Evolutionary conservation across 106 monocot genomes (phyloP).

Genomic region (Dendrobium officinale): DNA sequence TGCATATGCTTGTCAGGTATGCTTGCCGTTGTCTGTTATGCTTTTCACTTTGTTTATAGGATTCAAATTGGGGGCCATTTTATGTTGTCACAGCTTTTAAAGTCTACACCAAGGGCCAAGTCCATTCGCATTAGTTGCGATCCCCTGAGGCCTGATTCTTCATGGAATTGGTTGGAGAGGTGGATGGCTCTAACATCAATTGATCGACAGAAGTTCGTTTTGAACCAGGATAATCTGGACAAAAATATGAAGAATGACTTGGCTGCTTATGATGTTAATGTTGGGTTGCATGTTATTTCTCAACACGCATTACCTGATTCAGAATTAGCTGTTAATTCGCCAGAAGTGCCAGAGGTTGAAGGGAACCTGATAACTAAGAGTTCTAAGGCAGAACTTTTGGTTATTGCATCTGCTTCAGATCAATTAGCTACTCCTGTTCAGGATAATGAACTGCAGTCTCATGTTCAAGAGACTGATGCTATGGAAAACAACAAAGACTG

Average conservation of each 20-base stretch:
- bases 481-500: background rate
- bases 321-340: background rate
- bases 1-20: conserved; percentile 56
- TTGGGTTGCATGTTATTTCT: background rate
- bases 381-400: conserved; percentile 16
- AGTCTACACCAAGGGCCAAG: conserved; percentile 31
- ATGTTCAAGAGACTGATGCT: conserved; percentile 5
- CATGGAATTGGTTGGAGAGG: conserved; percentile 81
- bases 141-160: conserved; percentile 47
- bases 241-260: background rate
- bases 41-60: background rate
- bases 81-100: conserved; percentile 39
- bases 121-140: conserved; percentile 50
- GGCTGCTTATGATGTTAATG: background rate
- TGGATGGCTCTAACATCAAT: conserved; percentile 60
- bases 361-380: background rate
- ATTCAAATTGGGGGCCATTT: background rate
- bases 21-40: background rate
- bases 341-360: conserved; percentile 10
- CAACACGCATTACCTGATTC: background rate
- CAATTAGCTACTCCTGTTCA: conserved; percentile 9
- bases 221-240: background rate
- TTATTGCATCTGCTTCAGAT: conserved; percentile 5
- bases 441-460: conserved; percentile 19
- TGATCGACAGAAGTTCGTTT: conserved; percentile 14